phyloP scores from a whole-genome alignment of 495 filamentous ascomycete genomes.

The Penicillium tannophilum region DNA sequence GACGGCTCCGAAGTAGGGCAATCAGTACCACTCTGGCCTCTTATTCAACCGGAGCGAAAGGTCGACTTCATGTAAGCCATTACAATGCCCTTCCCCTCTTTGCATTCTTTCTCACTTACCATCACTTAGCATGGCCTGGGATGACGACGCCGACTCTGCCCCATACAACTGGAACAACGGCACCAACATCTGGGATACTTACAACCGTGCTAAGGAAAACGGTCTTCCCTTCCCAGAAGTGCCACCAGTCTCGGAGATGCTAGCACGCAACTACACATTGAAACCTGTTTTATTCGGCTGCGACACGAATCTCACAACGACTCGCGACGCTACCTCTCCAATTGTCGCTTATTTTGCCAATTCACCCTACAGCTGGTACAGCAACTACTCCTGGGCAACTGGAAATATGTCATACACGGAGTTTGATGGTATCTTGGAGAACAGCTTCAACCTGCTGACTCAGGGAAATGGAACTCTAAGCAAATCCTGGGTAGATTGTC shows the following conservation, averaged over 20 bases:
- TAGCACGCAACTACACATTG: background rate
- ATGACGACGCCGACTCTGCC: background rate
- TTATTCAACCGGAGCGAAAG: background rate
- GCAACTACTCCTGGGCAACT: background rate
- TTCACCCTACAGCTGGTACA: background rate
- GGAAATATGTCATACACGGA: background rate
- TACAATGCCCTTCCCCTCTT: background rate
- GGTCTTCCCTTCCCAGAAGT: slow-evolving; percentile 1
- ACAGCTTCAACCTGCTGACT: slow-evolving; percentile 1
- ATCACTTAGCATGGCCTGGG: background rate
- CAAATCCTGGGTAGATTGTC: background rate
- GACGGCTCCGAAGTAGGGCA: background rate
- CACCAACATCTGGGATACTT: slow-evolving; percentile 1
- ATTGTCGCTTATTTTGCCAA: background rate
- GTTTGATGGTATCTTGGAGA: background rate
- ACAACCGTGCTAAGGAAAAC: background rate
- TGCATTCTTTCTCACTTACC: background rate
- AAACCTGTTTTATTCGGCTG: background rate
- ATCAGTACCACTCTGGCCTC: slow-evolving; percentile 2
- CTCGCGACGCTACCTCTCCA: background rate
- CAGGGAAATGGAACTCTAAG: background rate
- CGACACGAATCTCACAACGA: background rate
- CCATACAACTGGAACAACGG: background rate
- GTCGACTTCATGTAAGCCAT: slow-evolving; percentile 1
- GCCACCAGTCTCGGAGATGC: background rate